Conservation (phyloP, 768 basidiomycete species). For the Russula sp. region DNA sequence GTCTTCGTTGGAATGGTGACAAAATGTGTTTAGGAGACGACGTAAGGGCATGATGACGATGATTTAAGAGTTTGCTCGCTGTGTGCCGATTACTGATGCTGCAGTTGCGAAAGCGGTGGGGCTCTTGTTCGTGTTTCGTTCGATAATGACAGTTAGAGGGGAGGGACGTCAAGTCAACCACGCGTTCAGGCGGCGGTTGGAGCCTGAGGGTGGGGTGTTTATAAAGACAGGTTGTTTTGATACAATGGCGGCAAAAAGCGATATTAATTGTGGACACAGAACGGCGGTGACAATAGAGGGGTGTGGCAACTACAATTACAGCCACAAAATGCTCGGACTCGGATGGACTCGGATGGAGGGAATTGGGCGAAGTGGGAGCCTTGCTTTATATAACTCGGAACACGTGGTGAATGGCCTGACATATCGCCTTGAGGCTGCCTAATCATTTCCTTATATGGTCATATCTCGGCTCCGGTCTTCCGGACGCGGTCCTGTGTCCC, state of each 20-base stretch:
- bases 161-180: conserved; percentile 1
- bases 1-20: conserved; percentile 1
- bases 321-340: neutral
- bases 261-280: neutral
- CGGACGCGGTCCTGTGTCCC: neutral
- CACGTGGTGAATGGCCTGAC: neutral
- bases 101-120: neutral
- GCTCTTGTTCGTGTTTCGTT: conserved; percentile 1
- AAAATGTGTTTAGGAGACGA: conserved; percentile 12
- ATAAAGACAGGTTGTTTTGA: neutral
- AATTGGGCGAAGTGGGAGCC: neutral
- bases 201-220: conserved; percentile 15
- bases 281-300: neutral
- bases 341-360: too few relatives aligned
- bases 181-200: neutral
- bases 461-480: neutral
- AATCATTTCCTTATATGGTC: neutral
- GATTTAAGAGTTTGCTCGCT: neutral
- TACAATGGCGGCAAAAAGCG: conserved; percentile 1
- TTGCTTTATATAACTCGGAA: neutral
- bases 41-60: conserved; percentile 10
- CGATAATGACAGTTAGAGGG: neutral
- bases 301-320: neutral
- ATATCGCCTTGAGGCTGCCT: too few relatives aligned
- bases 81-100: conserved; percentile 1